Conservation (phyloP, 2,329 filamentous ascomycete genomes). For the Leptographium procerum region DNA sequence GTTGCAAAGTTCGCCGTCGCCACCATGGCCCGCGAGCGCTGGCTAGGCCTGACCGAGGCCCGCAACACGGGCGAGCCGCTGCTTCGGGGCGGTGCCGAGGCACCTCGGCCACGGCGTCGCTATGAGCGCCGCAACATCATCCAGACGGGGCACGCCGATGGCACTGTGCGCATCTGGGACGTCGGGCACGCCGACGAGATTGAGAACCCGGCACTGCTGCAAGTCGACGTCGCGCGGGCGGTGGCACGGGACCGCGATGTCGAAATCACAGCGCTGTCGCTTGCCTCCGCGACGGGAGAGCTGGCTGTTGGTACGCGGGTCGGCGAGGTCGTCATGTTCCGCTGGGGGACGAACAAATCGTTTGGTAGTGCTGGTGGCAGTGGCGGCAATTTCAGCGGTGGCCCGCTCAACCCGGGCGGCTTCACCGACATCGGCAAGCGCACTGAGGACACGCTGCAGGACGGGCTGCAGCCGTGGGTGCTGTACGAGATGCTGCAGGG, state of each 20-base stretch:
- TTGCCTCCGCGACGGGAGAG: slow-evolving; percentile 73
- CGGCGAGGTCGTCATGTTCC: slow-evolving; percentile 79
- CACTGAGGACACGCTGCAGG: slow-evolving; percentile 60
- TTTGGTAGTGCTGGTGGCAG: slow-evolving; percentile 49
- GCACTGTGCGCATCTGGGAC: slow-evolving; percentile 88
- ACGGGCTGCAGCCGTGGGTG: slow-evolving; percentile 57
- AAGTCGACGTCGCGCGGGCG: slow-evolving; percentile 77
- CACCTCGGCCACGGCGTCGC: slow-evolving; percentile 55
- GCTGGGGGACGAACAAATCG: slow-evolving; percentile 73
- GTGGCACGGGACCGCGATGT: slow-evolving; percentile 69
- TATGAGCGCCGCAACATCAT: slow-evolving; percentile 78
- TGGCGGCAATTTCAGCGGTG: slow-evolving; percentile 13
- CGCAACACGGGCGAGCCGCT: slow-evolving; percentile 68
- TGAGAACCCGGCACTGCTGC: slow-evolving; percentile 70
- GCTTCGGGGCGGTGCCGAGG: slow-evolving; percentile 67
- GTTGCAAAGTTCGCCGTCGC: slow-evolving; percentile 63
- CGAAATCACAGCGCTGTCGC: slow-evolving; percentile 65
- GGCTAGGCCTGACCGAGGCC: slow-evolving; percentile 84
- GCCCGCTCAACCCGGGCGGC: slow-evolving; percentile 49
- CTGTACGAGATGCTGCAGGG: slow-evolving; percentile 78
- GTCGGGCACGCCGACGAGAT: slow-evolving; percentile 85
- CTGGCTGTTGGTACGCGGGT: slow-evolving; percentile 68
- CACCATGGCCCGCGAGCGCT: slow-evolving; percentile 63
- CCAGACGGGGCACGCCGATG: slow-evolving; percentile 80
- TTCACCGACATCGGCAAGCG: slow-evolving; percentile 65